Conservation (phyloP, 2,329 filamentous ascomycete genomes). For the Colletotrichum destructivum region DNA sequence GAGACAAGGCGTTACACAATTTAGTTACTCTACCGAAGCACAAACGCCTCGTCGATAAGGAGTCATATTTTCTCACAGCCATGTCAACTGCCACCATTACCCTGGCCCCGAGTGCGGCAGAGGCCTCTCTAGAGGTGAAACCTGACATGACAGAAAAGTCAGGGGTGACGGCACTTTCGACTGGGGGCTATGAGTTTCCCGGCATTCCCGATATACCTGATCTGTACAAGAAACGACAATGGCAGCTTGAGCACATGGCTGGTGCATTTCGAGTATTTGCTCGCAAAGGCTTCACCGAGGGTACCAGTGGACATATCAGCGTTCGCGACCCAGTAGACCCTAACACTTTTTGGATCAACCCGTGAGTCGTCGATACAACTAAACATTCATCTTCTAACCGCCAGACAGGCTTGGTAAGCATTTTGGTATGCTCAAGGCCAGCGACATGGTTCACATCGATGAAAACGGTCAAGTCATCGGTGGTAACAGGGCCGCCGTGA, state of each 20-base stretch:
- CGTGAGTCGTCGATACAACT: constrained; percentile 47
- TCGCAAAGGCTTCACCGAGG: constrained; percentile 69
- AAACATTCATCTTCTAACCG: too few species aligned
- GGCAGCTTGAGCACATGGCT: constrained; percentile 59
- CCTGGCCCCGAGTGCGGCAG: neutral
- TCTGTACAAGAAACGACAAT: constrained; percentile 50
- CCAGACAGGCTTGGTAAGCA: constrained; percentile 64
- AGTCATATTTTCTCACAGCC: too few species aligned
- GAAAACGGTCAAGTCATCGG: constrained; percentile 72
- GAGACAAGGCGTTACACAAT: too few species aligned
- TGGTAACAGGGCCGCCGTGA: constrained; percentile 70
- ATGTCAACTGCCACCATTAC: neutral
- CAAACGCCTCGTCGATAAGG: too few species aligned
- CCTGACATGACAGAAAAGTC: neutral
- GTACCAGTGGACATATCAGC: constrained; percentile 75
- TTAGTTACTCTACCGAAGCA: too few species aligned
- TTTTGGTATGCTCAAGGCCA: constrained; percentile 73
- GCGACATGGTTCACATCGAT: constrained; percentile 75
- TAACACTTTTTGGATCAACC: constrained; percentile 77
- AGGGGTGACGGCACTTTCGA: constrained; percentile 32
- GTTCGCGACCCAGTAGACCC: constrained; percentile 74
- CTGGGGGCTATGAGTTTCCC: constrained; percentile 54
- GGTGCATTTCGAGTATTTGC: constrained; percentile 64
- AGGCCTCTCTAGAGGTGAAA: too few species aligned
- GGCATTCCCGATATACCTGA: constrained; percentile 71